phyloP scores from a whole-genome alignment of 495 filamentous ascomycete species.

The Penicillium psychrofluorescens region DNA sequence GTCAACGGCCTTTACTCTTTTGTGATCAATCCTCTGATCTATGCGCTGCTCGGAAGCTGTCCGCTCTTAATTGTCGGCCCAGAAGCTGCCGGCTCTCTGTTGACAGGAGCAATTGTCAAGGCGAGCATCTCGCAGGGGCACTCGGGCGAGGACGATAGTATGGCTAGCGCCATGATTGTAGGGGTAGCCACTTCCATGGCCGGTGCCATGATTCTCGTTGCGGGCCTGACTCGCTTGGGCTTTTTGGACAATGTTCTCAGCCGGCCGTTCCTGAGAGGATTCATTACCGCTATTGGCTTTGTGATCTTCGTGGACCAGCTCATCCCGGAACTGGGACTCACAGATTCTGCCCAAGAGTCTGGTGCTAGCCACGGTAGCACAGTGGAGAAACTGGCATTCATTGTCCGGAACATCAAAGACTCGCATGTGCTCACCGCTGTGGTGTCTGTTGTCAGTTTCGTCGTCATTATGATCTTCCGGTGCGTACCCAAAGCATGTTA shows the following conservation, averaged over 20 bases:
- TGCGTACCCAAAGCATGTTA: slow-evolving; percentile 22
- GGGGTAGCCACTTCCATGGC: slow-evolving; percentile 86
- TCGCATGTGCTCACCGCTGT: slow-evolving; percentile 66
- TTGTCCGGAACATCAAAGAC: slow-evolving; percentile 55
- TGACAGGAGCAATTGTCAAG: slow-evolving; percentile 81
- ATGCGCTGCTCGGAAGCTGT: slow-evolving; percentile 84
- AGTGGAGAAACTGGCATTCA: slow-evolving; percentile 74
- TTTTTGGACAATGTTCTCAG: slow-evolving; percentile 94
- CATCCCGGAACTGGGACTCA: slow-evolving; percentile 80
- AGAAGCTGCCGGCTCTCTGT: slow-evolving; percentile 85
- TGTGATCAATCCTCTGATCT: slow-evolving; percentile 82
- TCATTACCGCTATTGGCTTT: slow-evolving; percentile 93
- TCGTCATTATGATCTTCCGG: slow-evolving; percentile 81
- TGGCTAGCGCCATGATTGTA: slow-evolving; percentile 70
- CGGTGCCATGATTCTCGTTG: slow-evolving; percentile 76
- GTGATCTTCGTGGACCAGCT: slow-evolving; percentile 95
- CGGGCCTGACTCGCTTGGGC: slow-evolving; percentile 77
- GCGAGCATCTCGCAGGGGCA: slow-evolving; percentile 60
- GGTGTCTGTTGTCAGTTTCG: slow-evolving; percentile 73
- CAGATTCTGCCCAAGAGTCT: slow-evolving; percentile 46
- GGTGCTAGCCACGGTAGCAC: slow-evolving; percentile 74
- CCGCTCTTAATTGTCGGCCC: slow-evolving; percentile 93
- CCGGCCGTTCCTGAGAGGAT: slow-evolving; percentile 84
- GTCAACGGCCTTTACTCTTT: slow-evolving; percentile 96
- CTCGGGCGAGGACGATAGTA: slow-evolving; percentile 62